Conservation (phyloP, 1,284 basidiomycete species). For the Tilletia indica region DNA sequence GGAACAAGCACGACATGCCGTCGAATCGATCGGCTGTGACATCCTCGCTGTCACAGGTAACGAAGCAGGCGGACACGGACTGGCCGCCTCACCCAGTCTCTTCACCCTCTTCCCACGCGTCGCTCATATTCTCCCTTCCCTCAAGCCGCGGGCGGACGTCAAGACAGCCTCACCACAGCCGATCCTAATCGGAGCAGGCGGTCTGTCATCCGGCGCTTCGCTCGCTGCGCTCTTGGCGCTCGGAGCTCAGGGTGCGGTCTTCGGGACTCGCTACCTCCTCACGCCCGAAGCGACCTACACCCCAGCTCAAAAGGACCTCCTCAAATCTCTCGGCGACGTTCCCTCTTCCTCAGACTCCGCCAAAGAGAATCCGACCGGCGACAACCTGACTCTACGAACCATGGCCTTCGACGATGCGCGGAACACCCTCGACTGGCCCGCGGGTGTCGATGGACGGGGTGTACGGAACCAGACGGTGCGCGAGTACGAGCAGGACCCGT, state of each 20-base stretch:
- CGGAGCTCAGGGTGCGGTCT: constrained; percentile 49
- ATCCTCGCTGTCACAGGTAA: constrained; percentile 41
- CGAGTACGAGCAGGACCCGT: constrained; percentile 37
- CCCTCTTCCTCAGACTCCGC: background rate
- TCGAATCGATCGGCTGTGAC: constrained; percentile 37
- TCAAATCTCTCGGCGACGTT: constrained; percentile 20
- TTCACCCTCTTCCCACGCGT: constrained; percentile 32
- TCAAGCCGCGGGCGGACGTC: constrained; percentile 20
- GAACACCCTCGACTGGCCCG: constrained; percentile 49
- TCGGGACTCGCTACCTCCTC: constrained; percentile 50
- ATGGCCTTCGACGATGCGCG: constrained; percentile 52
- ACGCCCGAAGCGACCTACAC: constrained; percentile 47
- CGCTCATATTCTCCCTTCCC: constrained; percentile 19
- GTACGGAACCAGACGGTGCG: constrained; percentile 42
- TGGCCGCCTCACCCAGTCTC: constrained; percentile 42
- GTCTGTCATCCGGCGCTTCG: constrained; percentile 37
- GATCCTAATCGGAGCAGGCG: constrained; percentile 45
- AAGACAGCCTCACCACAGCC: constrained; percentile 19
- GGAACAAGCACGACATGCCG: constrained; percentile 34
- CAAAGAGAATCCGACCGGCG: constrained; percentile 17
- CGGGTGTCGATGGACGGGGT: constrained; percentile 48
- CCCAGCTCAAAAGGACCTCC: constrained; percentile 44
- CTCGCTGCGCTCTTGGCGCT: constrained; percentile 40
- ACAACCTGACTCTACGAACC: constrained; percentile 38
- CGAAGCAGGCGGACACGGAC: constrained; percentile 51